Conservation (phyloP, 495 filamentous ascomycete species). For the Rhypophila decipiens region DNA sequence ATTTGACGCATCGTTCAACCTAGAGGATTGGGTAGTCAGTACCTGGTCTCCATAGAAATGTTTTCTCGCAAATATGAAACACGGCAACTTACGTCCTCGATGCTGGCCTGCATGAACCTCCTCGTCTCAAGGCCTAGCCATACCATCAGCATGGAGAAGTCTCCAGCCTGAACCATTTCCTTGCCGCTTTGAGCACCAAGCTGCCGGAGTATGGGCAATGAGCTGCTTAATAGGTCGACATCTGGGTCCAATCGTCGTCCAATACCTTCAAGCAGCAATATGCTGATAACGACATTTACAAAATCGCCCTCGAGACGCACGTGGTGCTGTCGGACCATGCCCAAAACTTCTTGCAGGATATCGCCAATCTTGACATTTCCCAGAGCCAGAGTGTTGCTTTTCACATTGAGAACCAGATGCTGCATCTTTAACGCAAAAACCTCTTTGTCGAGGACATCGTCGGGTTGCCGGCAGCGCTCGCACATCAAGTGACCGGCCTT, state of each 20-base stretch:
- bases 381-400: slow-evolving; percentile 81
- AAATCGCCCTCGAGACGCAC: slow-evolving; percentile 96
- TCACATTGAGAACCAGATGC: slow-evolving; percentile 84
- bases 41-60: slow-evolving; percentile 7
- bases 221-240: slow-evolving; percentile 78
- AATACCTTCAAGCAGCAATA: slow-evolving; percentile 90
- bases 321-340: slow-evolving; percentile 90
- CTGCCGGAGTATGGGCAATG: slow-evolving; percentile 84
- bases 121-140: slow-evolving; percentile 91
- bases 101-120: slow-evolving; percentile 77
- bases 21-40: slow-evolving; percentile 16
- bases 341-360: slow-evolving; percentile 79
- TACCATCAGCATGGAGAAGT: slow-evolving; percentile 87
- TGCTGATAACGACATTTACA: slow-evolving; percentile 95
- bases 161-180: slow-evolving; percentile 60
- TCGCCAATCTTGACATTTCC: slow-evolving; percentile 97
- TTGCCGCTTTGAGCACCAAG: slow-evolving; percentile 74
- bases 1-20: slow-evolving; percentile 75
- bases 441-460: slow-evolving; percentile 78
- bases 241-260: slow-evolving; percentile 80
- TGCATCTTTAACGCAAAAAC: slow-evolving; percentile 96
- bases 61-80: background rate
- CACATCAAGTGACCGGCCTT: slow-evolving; percentile 95
- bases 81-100: slow-evolving; percentile 66
- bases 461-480: slow-evolving; percentile 84